A percentile compares a stretch with the other conserved stretches of the same genome.
These are phyloP conservation scores for Pseudogymnoascus verrucosus DNA, from an alignment of 2,329 filamentous ascomycete genomes.

Conservation along the genomic window DNA sequence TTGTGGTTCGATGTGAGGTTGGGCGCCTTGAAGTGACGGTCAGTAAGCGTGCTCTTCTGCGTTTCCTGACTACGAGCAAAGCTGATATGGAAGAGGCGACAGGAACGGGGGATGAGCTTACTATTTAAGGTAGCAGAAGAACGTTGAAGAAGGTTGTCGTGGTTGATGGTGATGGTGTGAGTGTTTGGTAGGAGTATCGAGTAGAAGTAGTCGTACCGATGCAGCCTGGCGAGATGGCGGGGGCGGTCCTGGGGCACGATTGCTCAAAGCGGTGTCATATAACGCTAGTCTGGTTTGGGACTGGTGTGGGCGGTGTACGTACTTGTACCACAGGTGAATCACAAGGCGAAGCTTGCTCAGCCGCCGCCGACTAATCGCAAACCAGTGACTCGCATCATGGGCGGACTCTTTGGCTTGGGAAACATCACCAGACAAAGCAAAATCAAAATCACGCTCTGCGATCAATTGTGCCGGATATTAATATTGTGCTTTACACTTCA, in stretches of 20 bases:
- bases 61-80: not conserved
- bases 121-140: not conserved
- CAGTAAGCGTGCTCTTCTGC: not conserved
- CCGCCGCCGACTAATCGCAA: conserved; percentile 3
- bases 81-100: not conserved
- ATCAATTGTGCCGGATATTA: not conserved
- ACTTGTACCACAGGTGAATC: not conserved
- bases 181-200: conserved; percentile 11
- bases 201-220: conserved; percentile 9
- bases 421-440: not conserved
- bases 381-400: conserved; percentile 8
- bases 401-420: not conserved
- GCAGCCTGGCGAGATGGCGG: conserved; percentile 9
- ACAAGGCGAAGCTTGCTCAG: conserved; percentile 7
- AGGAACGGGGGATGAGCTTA: not conserved
- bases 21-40: not conserved
- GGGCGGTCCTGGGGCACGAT: conserved; percentile 2
- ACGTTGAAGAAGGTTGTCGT: conserved; percentile 15
- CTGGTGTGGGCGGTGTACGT: not conserved
- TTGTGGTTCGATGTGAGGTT: conserved; percentile 3
- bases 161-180: conserved; percentile 19
- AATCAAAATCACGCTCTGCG: not conserved
- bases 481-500: not conserved
- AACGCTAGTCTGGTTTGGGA: not conserved
- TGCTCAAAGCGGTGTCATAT: conserved; percentile 5